Evolutionary conservation across 2,329 filamentous ascomycete genomes (phyloP).

Genomic region (Boeremia lycopersici): DNA sequence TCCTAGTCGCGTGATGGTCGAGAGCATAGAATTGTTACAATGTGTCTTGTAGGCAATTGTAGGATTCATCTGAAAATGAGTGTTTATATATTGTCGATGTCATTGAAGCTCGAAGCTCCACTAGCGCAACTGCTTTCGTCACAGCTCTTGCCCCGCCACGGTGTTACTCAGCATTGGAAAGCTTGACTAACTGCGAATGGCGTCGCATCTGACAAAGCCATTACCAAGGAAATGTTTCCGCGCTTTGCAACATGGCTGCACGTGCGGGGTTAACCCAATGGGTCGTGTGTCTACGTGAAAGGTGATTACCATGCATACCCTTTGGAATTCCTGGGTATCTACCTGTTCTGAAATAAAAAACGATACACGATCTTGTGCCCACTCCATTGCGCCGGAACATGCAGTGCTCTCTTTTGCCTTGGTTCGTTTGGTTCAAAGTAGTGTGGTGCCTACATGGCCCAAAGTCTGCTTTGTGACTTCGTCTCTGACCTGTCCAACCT

Average conservation of each 20-base stretch:
- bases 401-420: neutral
- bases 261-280: neutral
- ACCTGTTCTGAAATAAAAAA: conserved; percentile 2
- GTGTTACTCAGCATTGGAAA: conserved; percentile 41
- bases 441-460: conserved; percentile 39
- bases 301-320: neutral
- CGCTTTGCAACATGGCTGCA: neutral
- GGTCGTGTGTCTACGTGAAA: neutral
- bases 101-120: conserved; percentile 23
- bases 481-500: conserved; percentile 55
- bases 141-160: conserved; percentile 25
- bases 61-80: neutral
- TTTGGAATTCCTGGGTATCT: conserved; percentile 21
- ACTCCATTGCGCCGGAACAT: neutral
- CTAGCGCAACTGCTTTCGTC: conserved; percentile 26
- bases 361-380: neutral
- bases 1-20: conserved; percentile 21
- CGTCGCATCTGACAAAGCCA: conserved; percentile 6
- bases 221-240: neutral
- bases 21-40: conserved; percentile 23
- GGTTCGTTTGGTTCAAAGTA: conserved; percentile 24
- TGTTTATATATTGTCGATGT: conserved; percentile 30
- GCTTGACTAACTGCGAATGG: conserved; percentile 28
- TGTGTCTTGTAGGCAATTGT: neutral
- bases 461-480: conserved; percentile 53